phyloP scores from a whole-genome alignment of 2,329 filamentous ascomycete species.

The Stemphylium lycopersici region DNA sequence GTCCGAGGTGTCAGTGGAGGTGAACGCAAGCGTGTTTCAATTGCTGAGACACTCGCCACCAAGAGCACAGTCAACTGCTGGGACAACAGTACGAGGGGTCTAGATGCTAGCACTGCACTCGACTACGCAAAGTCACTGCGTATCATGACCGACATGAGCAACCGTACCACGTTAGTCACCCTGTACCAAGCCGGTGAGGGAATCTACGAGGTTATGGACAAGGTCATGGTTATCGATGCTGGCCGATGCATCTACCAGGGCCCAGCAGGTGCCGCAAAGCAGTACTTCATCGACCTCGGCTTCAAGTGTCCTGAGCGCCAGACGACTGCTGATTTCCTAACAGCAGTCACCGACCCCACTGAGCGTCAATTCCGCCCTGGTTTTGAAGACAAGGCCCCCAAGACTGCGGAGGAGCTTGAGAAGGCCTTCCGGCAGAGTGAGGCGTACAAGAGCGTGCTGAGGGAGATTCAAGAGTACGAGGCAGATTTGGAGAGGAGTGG shows the following conservation, averaged over 20 bases:
- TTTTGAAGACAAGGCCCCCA: conserved; percentile 68
- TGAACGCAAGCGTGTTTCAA: conserved; percentile 75
- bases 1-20: conserved; percentile 78
- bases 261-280: conserved; percentile 63
- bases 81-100: conserved; percentile 81
- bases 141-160: conserved; percentile 78
- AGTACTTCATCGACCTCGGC: conserved; percentile 71
- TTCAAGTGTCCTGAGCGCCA: conserved; percentile 65
- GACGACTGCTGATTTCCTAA: conserved; percentile 80
- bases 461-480: conserved; percentile 68
- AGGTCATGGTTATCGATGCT: conserved; percentile 77
- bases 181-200: conserved; percentile 74
- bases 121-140: conserved; percentile 79
- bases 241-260: conserved; percentile 74
- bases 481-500: conserved; percentile 62
- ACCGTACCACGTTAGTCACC: conserved; percentile 73
- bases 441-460: conserved; percentile 64
- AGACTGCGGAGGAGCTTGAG: conserved; percentile 72
- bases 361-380: conserved; percentile 69
- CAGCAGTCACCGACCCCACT: conserved; percentile 73
- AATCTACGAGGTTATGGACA: conserved; percentile 78
- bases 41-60: conserved; percentile 77
- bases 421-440: conserved; percentile 69
- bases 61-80: conserved; percentile 71
- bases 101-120: conserved; percentile 78